These are phyloP conservation scores for Teratosphaeria gauchensis DNA, from an alignment of 2,329 filamentous ascomycete species.

Conservation along the genomic window DNA sequence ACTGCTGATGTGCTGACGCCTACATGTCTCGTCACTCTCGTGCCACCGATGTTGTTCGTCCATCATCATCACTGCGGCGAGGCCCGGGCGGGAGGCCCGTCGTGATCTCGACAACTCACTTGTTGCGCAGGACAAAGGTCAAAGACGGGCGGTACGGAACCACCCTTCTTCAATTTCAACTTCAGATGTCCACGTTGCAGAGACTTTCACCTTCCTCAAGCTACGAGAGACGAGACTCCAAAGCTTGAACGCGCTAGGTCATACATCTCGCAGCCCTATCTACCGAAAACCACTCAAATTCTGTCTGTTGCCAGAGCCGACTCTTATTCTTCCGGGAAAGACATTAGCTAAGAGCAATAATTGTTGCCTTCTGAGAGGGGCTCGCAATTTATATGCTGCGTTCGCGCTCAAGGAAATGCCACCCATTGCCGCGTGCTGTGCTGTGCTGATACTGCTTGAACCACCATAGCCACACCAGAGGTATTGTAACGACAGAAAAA, in stretches of 20 bases:
- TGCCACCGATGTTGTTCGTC: too few relatives aligned
- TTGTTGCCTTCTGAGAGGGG: background rate
- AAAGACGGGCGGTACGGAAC: background rate
- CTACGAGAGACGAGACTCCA: background rate
- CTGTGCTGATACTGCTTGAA: constrained; percentile 1
- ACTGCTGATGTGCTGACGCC: background rate
- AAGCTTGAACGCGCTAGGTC: background rate
- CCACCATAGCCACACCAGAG: constrained; percentile 4
- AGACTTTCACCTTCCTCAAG: background rate
- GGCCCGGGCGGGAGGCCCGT: too few relatives aligned
- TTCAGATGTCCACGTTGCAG: background rate
- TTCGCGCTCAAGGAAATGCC: constrained; percentile 1
- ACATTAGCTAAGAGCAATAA: constrained; percentile 1
- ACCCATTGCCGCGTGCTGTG: background rate
- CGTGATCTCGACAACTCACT: too few relatives aligned
- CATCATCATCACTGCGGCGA: too few relatives aligned
- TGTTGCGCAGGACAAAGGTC: too few relatives aligned
- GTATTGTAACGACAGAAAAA: constrained; percentile 9
- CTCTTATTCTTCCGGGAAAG: background rate
- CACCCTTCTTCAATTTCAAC: constrained; percentile 1
- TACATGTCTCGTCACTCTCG: background rate
- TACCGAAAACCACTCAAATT: constrained; percentile 1
- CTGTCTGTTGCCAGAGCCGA: constrained; percentile 1
- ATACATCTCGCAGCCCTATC: constrained; percentile 1
- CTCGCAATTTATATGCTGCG: background rate